Conservation (phyloP, 768 basidiomycete genomes). For the Auriscalpium vulgare region DNA sequence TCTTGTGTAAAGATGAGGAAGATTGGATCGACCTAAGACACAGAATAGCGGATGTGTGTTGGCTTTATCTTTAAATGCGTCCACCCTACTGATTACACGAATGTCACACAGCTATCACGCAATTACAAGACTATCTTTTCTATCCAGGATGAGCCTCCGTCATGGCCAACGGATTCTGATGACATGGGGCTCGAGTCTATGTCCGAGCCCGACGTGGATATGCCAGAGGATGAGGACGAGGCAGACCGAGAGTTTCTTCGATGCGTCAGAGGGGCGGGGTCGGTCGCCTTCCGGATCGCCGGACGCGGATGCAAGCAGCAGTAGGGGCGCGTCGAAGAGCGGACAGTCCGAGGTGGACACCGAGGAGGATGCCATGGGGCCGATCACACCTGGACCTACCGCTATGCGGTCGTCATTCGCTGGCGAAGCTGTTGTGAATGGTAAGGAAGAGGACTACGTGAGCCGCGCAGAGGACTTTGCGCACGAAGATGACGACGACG, state of each 20-base stretch:
- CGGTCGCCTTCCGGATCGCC: constrained; percentile 36
- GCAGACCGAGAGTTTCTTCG: constrained; percentile 45
- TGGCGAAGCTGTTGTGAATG: not conserved
- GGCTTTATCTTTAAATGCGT: constrained; percentile 4
- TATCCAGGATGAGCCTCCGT: constrained; percentile 81
- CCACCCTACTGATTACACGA: not conserved
- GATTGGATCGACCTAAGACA: constrained; percentile 82
- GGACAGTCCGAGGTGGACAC: constrained; percentile 53
- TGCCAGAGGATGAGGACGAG: constrained; percentile 30
- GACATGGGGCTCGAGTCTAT: constrained; percentile 79
- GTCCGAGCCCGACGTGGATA: constrained; percentile 68
- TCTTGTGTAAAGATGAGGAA: constrained; percentile 70
- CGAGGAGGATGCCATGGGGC: constrained; percentile 65
- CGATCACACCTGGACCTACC: constrained; percentile 58
- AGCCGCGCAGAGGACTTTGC: constrained; percentile 20
- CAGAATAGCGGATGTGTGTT: constrained; percentile 64
- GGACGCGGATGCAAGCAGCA: constrained; percentile 25
- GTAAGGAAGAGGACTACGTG: not conserved
- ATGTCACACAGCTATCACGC: constrained; percentile 30
- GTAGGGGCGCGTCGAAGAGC: constrained; percentile 26
- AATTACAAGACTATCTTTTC: constrained; percentile 66
- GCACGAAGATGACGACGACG: constrained; percentile 33
- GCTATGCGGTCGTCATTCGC: constrained; percentile 16
- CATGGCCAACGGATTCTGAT: constrained; percentile 72
- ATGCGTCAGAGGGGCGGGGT: constrained; percentile 26